phyloP scores from a whole-genome alignment of 1,284 basidiomycete species.

The Trichosporon sp. region DNA sequence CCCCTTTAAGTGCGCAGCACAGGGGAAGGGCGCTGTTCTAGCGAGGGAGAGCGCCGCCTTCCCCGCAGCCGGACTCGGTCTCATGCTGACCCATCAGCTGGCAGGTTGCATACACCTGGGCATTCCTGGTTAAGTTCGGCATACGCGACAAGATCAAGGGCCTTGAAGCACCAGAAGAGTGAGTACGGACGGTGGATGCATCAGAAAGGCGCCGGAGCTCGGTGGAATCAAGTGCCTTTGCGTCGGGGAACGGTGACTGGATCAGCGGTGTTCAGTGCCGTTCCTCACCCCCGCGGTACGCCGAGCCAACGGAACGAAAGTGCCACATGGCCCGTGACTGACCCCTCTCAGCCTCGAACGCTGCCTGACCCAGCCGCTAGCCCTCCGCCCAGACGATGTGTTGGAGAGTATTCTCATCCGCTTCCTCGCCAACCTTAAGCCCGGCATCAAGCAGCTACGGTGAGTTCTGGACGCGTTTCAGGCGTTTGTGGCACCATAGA shows the following conservation, averaged over 20 bases:
- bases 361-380: slow-evolving; percentile 36
- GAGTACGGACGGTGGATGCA: slow-evolving; percentile 17
- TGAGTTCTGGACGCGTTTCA: slow-evolving; percentile 19
- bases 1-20: neutral
- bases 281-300: neutral
- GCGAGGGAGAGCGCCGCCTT: neutral
- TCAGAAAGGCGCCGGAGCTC: neutral
- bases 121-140: slow-evolving; percentile 46
- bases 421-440: slow-evolving; percentile 41
- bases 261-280: neutral
- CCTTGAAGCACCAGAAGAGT: slow-evolving; percentile 42
- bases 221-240: neutral
- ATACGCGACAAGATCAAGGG: slow-evolving; percentile 28
- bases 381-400: slow-evolving; percentile 45
- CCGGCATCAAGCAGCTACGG: slow-evolving; percentile 31
- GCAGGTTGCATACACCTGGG: slow-evolving; percentile 47
- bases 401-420: slow-evolving; percentile 40
- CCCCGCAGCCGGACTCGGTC: neutral
- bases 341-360: slow-evolving; percentile 35
- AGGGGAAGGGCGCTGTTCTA: neutral
- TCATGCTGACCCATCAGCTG: slow-evolving; percentile 27
- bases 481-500: neutral
- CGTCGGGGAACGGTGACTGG: neutral
- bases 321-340: slow-evolving; percentile 14
- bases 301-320: slow-evolving; percentile 2